These are phyloP conservation scores for Quercus cerris DNA, from an alignment of 306 rosid genomes.

Conservation along the genomic window DNA sequence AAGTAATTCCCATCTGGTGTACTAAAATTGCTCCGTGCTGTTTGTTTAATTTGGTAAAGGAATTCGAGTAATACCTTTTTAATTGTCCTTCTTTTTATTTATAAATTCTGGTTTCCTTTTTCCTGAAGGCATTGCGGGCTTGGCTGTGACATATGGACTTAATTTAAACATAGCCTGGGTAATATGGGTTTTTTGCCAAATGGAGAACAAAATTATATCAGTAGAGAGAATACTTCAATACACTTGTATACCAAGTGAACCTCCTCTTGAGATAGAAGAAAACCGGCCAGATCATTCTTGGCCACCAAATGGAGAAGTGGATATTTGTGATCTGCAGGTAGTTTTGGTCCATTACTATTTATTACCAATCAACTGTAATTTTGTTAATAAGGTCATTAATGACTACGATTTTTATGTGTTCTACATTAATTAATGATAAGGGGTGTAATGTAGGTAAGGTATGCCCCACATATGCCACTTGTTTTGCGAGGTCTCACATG, in stretches of 20 bases:
- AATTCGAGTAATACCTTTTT: not conserved
- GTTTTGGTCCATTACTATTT: not conserved
- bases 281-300: constrained; percentile 45
- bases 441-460: constrained; percentile 45
- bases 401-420: not conserved
- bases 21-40: not conserved
- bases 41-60: not conserved
- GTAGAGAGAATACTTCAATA: constrained; percentile 72
- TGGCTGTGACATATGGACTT: constrained; percentile 68
- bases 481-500: constrained; percentile 51
- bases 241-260: constrained; percentile 51
- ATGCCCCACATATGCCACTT: constrained; percentile 44
- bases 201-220: constrained; percentile 69
- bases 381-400: not conserved
- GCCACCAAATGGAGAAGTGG: constrained; percentile 62
- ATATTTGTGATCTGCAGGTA: constrained; percentile 60
- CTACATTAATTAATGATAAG: not conserved
- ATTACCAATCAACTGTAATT: not conserved
- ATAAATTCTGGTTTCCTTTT: not conserved
- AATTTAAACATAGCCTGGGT: constrained; percentile 45
- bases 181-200: constrained; percentile 42
- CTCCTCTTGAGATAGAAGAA: constrained; percentile 53
- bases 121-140: constrained; percentile 60
- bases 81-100: not conserved
- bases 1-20: constrained; percentile 8